Evolutionary conservation across 2,329 filamentous ascomycete genomes (phyloP).

Genomic region (Colletotrichum salicis): DNA sequence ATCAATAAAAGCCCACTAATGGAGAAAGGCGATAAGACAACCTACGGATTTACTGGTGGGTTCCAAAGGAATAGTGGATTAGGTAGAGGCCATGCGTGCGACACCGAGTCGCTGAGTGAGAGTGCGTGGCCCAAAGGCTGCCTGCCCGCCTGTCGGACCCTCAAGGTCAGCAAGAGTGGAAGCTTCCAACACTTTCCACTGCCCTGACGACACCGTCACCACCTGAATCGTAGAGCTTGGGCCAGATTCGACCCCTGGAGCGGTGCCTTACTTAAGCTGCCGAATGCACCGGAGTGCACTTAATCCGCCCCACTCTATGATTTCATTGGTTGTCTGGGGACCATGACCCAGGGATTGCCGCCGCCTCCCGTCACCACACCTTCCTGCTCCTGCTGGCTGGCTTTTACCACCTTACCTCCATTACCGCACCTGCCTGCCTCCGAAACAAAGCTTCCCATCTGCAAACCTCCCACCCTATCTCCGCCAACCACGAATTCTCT

Average conservation of each 20-base stretch:
- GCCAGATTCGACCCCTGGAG: conserved; percentile 20
- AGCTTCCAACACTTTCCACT: conserved; percentile 37
- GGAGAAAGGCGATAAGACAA: conserved; percentile 26
- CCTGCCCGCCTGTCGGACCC: conserved; percentile 29
- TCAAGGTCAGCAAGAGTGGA: conserved; percentile 37
- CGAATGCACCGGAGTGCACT: conserved; percentile 33
- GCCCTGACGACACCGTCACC: conserved; percentile 17
- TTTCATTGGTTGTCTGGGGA: conserved; percentile 37
- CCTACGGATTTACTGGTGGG: neutral
- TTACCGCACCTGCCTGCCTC: conserved; percentile 19
- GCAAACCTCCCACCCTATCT: conserved; percentile 30
- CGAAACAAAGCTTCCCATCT: conserved; percentile 29
- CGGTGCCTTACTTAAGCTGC: conserved; percentile 31
- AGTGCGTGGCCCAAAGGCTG: conserved; percentile 33
- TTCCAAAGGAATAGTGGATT: neutral
- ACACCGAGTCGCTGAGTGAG: conserved; percentile 6
- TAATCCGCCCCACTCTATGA: conserved; percentile 37
- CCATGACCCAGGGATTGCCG: conserved; percentile 29
- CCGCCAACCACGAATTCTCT: conserved; percentile 31
- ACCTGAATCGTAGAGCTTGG: conserved; percentile 36
- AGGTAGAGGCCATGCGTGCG: conserved; percentile 21
- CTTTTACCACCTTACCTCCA: conserved; percentile 18
- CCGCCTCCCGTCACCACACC: conserved; percentile 29
- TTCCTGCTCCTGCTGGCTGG: conserved; percentile 19
- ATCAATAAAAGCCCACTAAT: conserved; percentile 32